These are phyloP conservation scores for Starmera pachycereana DNA, from an alignment of 805 yeast species.

Conservation along the genomic window DNA sequence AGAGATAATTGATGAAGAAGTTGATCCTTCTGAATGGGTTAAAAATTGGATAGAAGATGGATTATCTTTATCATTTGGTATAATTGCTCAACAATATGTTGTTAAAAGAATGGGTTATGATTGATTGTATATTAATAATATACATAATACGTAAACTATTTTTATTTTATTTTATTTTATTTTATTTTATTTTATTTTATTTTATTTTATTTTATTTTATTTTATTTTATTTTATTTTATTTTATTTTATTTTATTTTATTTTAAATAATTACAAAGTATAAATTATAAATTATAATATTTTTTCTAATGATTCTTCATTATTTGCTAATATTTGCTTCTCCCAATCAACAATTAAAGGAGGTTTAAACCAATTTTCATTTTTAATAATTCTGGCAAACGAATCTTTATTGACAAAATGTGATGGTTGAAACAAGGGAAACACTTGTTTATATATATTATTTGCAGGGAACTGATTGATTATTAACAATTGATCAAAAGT, in stretches of 20 bases:
- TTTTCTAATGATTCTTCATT: constrained; percentile 30
- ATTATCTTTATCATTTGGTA: constrained; percentile 69
- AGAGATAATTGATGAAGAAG: constrained; percentile 32
- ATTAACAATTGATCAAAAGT: constrained; percentile 18
- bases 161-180: too few relatives aligned
- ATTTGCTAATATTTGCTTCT: constrained; percentile 42
- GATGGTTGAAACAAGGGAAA: constrained; percentile 9
- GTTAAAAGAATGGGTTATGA: constrained; percentile 63
- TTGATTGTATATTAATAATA: not conserved
- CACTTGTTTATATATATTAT: constrained; percentile 8
- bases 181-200: too few relatives aligned
- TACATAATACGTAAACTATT: too few relatives aligned
- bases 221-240: too few relatives aligned
- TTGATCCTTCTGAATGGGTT: constrained; percentile 80
- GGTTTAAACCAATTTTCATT: constrained; percentile 22
- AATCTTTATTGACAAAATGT: constrained; percentile 4
- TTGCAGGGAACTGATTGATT: constrained; percentile 5
- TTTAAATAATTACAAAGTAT: too few relatives aligned
- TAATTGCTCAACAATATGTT: constrained; percentile 83
- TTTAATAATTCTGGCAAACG: constrained; percentile 7
- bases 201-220: too few relatives aligned
- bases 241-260: too few relatives aligned
- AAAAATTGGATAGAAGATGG: constrained; percentile 74
- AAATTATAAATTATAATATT: too few relatives aligned
- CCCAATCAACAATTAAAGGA: constrained; percentile 58